These are phyloP conservation scores for Globisporangium heterothallicum DNA, from an alignment of 352 stramenopile species.

Conservation along the genomic window DNA sequence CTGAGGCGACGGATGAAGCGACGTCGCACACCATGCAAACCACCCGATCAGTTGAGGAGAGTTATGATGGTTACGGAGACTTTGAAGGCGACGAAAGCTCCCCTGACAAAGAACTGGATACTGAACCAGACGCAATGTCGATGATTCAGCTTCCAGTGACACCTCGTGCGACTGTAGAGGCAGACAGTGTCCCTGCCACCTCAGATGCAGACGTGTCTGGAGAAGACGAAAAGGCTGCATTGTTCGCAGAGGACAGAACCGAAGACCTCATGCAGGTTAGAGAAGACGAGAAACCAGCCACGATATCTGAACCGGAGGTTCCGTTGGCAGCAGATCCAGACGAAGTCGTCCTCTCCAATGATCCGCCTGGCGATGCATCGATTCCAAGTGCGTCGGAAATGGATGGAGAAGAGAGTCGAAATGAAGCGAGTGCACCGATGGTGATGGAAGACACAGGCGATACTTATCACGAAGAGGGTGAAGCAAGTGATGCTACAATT, in stretches of 20 bases:
- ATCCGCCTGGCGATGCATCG: not conserved
- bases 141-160: not conserved
- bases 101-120: not conserved
- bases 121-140: not conserved
- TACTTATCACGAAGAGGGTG: too few species aligned
- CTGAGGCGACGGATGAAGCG: not conserved
- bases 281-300: not conserved
- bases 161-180: not conserved
- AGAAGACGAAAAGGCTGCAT: not conserved
- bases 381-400: not conserved
- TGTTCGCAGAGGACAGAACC: not conserved
- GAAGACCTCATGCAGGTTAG: not conserved
- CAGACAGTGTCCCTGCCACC: not conserved
- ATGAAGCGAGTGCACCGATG: not conserved
- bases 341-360: not conserved
- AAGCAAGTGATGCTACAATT: not conserved
- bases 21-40: not conserved
- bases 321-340: not conserved
- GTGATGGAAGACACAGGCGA: not conserved
- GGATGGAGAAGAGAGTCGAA: constrained; percentile 1
- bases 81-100: constrained; percentile 24
- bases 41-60: constrained; percentile 1
- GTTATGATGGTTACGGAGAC: constrained; percentile 22
- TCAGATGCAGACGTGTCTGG: not conserved
- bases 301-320: not conserved